Percentiles rank a stretch among this genome's conserved stretches.
These are phyloP conservation scores for Trichodelitschia bisporula DNA, from an alignment of 495 filamentous ascomycete genomes.

Conservation along the genomic window DNA sequence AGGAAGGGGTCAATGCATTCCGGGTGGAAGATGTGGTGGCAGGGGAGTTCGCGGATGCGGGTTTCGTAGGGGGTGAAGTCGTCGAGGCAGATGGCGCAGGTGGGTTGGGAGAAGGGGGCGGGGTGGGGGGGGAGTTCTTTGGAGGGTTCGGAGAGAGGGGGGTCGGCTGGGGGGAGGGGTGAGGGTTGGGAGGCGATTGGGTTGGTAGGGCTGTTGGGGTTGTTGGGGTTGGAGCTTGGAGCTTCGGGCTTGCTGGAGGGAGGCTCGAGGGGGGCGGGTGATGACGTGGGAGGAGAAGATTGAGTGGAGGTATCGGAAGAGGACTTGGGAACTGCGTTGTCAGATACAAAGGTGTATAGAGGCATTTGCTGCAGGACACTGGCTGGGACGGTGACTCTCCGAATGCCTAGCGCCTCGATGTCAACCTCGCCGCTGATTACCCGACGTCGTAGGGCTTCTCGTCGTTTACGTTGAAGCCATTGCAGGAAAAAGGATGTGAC, in stretches of 20 bases:
- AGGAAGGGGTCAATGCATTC: constrained; percentile 72
- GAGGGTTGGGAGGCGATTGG: constrained; percentile 4
- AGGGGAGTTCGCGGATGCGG: constrained; percentile 60
- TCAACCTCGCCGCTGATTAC: constrained; percentile 55
- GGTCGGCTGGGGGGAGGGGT: constrained; percentile 8
- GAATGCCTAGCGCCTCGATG: constrained; percentile 57
- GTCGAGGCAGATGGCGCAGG: constrained; percentile 70
- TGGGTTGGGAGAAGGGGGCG: constrained; percentile 33
- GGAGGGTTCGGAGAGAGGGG: constrained; percentile 12
- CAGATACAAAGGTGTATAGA: constrained; percentile 39
- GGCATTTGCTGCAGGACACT: constrained; percentile 46
- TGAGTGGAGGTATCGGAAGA: not conserved
- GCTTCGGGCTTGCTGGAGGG: constrained; percentile 1
- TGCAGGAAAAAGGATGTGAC: constrained; percentile 49
- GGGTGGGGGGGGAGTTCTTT: constrained; percentile 2
- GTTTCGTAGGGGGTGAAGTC: constrained; percentile 42
- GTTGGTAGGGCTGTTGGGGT: constrained; percentile 1
- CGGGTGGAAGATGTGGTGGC: constrained; percentile 76
- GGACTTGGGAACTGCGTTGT: not conserved
- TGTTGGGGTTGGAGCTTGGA: constrained; percentile 4
- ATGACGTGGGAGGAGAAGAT: too few relatives aligned
- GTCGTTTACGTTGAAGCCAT: constrained; percentile 38
- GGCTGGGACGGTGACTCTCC: constrained; percentile 41
- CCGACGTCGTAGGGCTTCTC: constrained; percentile 36
- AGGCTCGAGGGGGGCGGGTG: constrained; percentile 3